Conservation (phyloP, 2,329 filamentous ascomycete species). For the Podosphaera aphanis region DNA sequence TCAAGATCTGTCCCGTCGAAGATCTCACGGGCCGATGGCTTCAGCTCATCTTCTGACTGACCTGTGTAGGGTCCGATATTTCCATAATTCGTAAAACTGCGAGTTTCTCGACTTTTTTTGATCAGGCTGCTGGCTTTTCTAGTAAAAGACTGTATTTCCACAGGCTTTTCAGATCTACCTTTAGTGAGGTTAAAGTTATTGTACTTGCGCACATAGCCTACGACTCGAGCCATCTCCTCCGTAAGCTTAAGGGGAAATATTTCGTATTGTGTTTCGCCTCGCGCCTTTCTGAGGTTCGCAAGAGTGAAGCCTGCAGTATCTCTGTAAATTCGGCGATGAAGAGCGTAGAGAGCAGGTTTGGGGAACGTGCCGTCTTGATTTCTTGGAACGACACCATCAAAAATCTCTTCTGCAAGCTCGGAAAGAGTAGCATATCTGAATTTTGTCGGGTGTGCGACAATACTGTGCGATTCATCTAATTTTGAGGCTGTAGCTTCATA, state of each 20-base stretch:
- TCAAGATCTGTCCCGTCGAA: constrained; percentile 3
- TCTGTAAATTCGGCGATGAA: constrained; percentile 38
- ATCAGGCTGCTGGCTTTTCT: constrained; percentile 26
- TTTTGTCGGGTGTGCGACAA: constrained; percentile 21
- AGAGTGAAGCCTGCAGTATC: constrained; percentile 38
- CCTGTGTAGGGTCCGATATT: constrained; percentile 20
- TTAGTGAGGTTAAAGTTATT: neutral
- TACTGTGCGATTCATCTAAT: constrained; percentile 25
- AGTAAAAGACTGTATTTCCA: constrained; percentile 17
- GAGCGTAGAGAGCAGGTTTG: constrained; percentile 36
- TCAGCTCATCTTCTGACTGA: constrained; percentile 3
- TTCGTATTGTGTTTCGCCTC: constrained; percentile 34
- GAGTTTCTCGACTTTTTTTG: constrained; percentile 24
- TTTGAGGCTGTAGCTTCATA: constrained; percentile 23
- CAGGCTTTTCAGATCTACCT: neutral
- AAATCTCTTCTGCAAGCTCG: constrained; percentile 22
- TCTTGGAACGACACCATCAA: constrained; percentile 7
- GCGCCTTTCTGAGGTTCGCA: constrained; percentile 23
- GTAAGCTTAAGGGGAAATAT: constrained; percentile 34
- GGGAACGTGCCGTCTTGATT: constrained; percentile 19
- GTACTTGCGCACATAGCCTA: constrained; percentile 28
- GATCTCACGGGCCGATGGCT: constrained; percentile 4
- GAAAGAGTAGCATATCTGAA: constrained; percentile 21
- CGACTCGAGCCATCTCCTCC: constrained; percentile 25
- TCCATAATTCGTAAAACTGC: constrained; percentile 27